phyloP scores from a whole-genome alignment of 306 rosid genomes.

The Quercus suber region DNA sequence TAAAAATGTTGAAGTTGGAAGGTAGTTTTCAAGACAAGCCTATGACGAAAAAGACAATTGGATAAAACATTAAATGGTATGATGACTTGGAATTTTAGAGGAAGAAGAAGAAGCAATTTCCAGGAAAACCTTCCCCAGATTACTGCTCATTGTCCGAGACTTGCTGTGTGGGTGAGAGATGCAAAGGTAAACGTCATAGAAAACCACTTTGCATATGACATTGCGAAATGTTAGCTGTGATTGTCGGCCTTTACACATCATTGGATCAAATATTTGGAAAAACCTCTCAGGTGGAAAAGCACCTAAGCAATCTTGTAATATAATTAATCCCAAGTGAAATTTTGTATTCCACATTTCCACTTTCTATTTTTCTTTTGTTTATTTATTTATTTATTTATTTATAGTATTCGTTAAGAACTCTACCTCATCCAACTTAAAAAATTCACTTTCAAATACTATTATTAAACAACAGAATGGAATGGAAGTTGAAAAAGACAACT shows the following conservation, averaged over 20 bases:
- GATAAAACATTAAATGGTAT: too few relatives aligned
- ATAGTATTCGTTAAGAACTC: not conserved
- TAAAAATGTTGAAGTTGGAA: too few relatives aligned
- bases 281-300: not conserved
- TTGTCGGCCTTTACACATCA: constrained; percentile 5
- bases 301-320: not conserved
- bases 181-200: not conserved
- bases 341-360: not conserved
- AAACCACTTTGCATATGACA: too few relatives aligned
- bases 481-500: constrained; percentile 14
- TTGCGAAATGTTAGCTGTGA: not conserved
- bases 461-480: not conserved
- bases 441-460: not conserved
- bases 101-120: too few relatives aligned
- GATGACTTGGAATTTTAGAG: too few relatives aligned
- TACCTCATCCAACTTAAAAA: not conserved
- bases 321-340: not conserved
- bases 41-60: too few relatives aligned
- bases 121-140: too few relatives aligned
- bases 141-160: not conserved
- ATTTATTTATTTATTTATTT: too few relatives aligned
- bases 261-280: constrained; percentile 4
- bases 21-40: too few relatives aligned
- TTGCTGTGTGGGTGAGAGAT: not conserved
- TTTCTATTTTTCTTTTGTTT: too few relatives aligned